A percentile compares a stretch with the other conserved stretches of the same genome.
Evolutionary conservation across 768 basidiomycete species (phyloP).

Genomic region (Kwoniella sp.): DNA sequence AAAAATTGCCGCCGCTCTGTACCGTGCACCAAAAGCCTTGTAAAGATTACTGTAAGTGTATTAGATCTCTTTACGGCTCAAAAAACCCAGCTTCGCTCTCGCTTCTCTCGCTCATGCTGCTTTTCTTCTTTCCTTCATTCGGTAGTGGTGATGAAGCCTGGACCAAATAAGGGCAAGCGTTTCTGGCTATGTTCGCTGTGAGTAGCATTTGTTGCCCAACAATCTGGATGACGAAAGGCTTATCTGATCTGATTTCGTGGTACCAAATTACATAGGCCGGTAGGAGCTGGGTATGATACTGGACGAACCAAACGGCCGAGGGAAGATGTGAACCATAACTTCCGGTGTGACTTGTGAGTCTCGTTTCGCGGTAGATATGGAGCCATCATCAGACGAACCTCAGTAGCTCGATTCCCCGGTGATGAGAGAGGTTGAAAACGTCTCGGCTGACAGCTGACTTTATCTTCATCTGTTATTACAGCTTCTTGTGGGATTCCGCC

Average conservation of each 20-base stretch:
- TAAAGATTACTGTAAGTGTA: slow-evolving; percentile 52
- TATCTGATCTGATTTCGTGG: slow-evolving; percentile 18
- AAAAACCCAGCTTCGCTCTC: too few species aligned
- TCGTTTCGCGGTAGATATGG: too few species aligned
- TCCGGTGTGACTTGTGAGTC: slow-evolving; percentile 55
- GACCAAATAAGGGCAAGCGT: slow-evolving; percentile 54
- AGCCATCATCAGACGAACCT: too few species aligned
- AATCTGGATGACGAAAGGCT: not conserved
- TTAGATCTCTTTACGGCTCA: too few species aligned
- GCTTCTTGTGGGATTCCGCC: slow-evolving; percentile 55
- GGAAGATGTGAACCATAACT: slow-evolving; percentile 54
- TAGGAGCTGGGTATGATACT: slow-evolving; percentile 54
- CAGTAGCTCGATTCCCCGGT: too few species aligned
- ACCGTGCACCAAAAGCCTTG: slow-evolving; percentile 52
- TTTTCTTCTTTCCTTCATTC: not conserved
- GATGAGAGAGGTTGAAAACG: too few species aligned
- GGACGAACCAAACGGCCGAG: slow-evolving; percentile 50
- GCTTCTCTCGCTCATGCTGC: not conserved
- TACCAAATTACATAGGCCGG: slow-evolving; percentile 35
- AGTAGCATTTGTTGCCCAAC: slow-evolving; percentile 9
- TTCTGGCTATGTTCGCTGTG: slow-evolving; percentile 56
- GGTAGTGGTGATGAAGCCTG: slow-evolving; percentile 53
- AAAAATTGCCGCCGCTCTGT: slow-evolving; percentile 54
- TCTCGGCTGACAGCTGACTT: not conserved
- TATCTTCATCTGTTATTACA: slow-evolving; percentile 6